These are phyloP conservation scores for Senna tora DNA, from an alignment of 306 rosid species.

Conservation along the genomic window DNA sequence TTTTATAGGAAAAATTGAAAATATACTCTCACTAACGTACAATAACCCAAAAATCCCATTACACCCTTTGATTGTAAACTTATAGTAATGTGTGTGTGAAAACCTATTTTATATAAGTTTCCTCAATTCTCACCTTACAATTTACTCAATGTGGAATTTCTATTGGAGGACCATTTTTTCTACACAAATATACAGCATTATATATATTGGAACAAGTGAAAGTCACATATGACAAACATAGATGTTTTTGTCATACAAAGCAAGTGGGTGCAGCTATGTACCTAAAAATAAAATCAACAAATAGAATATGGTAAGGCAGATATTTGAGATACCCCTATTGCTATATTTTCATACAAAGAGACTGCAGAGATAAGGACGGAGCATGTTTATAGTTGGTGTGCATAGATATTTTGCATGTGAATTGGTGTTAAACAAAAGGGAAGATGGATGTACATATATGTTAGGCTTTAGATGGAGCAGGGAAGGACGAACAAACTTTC, in stretches of 20 bases:
- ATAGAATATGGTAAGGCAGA: constrained; percentile 49
- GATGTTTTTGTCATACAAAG: constrained; percentile 14
- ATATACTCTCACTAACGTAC: no score
- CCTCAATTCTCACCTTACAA: no score
- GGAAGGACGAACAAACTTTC: constrained; percentile 67
- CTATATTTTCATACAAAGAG: constrained; percentile 44
- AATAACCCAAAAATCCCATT: no score
- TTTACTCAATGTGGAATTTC: no score
- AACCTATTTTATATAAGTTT: no score
- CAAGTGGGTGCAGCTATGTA: constrained; percentile 28
- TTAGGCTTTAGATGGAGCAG: constrained; percentile 63
- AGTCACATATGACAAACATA: no score
- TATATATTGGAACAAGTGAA: constrained; percentile 36
- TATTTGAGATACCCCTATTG: constrained; percentile 40
- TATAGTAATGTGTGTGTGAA: no score
- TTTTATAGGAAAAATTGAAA: no score
- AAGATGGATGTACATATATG: constrained; percentile 30
- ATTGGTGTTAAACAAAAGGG: constrained; percentile 52
- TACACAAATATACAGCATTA: constrained; percentile 18
- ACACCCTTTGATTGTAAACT: no score
- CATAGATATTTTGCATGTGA: constrained; percentile 59
- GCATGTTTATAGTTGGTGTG: constrained; percentile 36
- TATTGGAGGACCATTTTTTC: no score
- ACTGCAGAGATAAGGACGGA: constrained; percentile 38
- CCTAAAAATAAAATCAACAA: constrained; percentile 37